Conservation (phyloP, 2,329 filamentous ascomycete genomes). For the Claviceps lovelessii region DNA sequence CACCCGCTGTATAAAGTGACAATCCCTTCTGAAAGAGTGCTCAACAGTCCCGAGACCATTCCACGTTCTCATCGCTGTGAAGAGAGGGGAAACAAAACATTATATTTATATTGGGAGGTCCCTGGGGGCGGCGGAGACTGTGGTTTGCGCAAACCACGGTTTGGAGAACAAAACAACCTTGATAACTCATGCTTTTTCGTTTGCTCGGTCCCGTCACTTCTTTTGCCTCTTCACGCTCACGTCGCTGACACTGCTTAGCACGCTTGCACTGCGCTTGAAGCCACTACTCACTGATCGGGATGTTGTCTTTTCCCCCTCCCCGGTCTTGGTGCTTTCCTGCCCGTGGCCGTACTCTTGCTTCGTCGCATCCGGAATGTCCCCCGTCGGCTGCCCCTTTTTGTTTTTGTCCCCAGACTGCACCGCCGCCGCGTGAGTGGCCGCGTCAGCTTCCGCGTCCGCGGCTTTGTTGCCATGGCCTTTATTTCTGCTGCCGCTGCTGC, state of each 20-base stretch:
- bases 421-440: conserved; percentile 2
- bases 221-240: conserved; percentile 44
- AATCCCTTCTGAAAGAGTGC: too few relatives aligned
- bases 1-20: too few relatives aligned
- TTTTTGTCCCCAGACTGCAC: conserved; percentile 7
- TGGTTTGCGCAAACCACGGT: not conserved
- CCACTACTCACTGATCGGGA: conserved; percentile 24
- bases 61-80: too few relatives aligned
- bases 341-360: not conserved
- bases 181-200: not conserved
- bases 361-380: not conserved
- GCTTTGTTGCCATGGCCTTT: conserved; percentile 5
- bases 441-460: not conserved
- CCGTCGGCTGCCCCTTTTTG: conserved; percentile 2
- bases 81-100: too few relatives aligned
- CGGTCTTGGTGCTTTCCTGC: not conserved
- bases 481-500: conserved; percentile 8
- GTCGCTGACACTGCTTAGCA: conserved; percentile 56
- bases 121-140: not conserved
- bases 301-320: conserved; percentile 15
- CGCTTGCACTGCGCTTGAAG: conserved; percentile 73
- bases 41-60: too few relatives aligned
- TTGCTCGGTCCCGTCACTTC: conserved; percentile 21
- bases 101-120: too few relatives aligned
- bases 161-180: not conserved